phyloP scores from a whole-genome alignment of 1,284 basidiomycete genomes.

The Malassezia sp. region DNA sequence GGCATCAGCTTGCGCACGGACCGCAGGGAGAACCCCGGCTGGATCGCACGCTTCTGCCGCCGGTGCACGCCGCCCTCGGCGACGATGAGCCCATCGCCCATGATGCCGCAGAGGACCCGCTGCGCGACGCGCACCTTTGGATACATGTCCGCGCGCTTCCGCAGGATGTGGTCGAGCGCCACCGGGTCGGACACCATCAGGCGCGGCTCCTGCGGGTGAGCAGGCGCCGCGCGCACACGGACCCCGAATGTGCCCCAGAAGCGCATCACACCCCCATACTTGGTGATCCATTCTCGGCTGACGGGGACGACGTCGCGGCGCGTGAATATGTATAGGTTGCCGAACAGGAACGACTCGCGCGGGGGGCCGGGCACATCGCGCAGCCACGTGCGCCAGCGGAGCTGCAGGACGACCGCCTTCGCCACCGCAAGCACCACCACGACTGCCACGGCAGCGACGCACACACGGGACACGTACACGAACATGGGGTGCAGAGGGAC shows the following conservation, averaged over 20 bases:
- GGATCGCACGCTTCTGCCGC: slow-evolving; percentile 33
- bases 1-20: slow-evolving; percentile 32
- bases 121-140: slow-evolving; percentile 28
- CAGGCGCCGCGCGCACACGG: no score
- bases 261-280: slow-evolving; percentile 8
- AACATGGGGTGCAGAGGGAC: no score
- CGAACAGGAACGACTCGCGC: slow-evolving; percentile 2
- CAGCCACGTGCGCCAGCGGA: slow-evolving; percentile 12
- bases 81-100: slow-evolving; percentile 38
- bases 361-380: slow-evolving; percentile 10
- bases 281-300: slow-evolving; percentile 1
- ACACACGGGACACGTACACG: no score
- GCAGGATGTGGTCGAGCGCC: slow-evolving; percentile 10
- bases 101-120: slow-evolving; percentile 22
- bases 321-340: slow-evolving; percentile 6
- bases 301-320: slow-evolving; percentile 5
- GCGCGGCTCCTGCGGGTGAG: slow-evolving; percentile 7
- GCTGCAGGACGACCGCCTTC: not conserved
- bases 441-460: not conserved
- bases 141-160: slow-evolving; percentile 23
- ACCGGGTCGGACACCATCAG: slow-evolving; percentile 12
- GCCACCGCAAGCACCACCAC: not conserved
- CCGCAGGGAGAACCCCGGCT: slow-evolving; percentile 33
- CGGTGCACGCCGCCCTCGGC: slow-evolving; percentile 37
- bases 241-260: slow-evolving; percentile 14